phyloP scores from a whole-genome alignment of 2,329 filamentous ascomycete genomes.

The Scopulariopsis brevicaulis region DNA sequence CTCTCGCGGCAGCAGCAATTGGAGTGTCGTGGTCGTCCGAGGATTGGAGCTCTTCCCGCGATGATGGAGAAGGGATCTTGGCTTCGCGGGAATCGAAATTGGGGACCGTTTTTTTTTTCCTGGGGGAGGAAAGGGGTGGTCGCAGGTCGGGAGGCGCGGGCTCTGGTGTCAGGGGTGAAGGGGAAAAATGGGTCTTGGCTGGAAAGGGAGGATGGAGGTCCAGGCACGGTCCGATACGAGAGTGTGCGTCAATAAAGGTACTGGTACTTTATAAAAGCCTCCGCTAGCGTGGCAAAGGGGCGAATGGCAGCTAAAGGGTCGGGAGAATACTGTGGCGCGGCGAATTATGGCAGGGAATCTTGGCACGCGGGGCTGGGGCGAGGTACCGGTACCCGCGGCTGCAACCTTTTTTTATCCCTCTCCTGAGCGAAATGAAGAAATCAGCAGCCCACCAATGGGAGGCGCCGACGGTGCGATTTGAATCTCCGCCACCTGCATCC shows the following conservation, averaged over 20 bases:
- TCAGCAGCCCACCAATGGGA: not conserved
- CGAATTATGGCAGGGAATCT: not conserved
- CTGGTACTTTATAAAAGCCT: not conserved
- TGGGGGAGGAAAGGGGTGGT: not conserved
- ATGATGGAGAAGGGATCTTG: not conserved
- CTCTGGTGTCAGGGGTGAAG: not conserved
- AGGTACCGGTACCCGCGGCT: not conserved
- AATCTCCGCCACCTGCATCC: not conserved
- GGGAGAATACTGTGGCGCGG: not conserved
- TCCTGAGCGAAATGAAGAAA: not conserved
- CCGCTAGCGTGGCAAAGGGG: not conserved
- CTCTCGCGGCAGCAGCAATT: not conserved
- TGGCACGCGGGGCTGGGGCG: not conserved
- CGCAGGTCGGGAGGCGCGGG: not conserved
- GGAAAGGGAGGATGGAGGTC: not conserved
- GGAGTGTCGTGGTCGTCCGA: not conserved
- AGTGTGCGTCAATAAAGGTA: not conserved
- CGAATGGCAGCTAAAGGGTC: not conserved
- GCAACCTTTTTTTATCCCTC: not conserved
- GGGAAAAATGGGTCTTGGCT: not conserved
- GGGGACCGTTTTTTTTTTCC: not conserved
- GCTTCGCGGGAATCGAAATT: not conserved
- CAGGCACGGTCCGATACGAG: not conserved
- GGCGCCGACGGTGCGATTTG: not conserved
- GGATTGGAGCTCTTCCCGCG: not conserved